phyloP scores from a whole-genome alignment of 257 asterid genomes.

The Nicotiana undulata region DNA sequence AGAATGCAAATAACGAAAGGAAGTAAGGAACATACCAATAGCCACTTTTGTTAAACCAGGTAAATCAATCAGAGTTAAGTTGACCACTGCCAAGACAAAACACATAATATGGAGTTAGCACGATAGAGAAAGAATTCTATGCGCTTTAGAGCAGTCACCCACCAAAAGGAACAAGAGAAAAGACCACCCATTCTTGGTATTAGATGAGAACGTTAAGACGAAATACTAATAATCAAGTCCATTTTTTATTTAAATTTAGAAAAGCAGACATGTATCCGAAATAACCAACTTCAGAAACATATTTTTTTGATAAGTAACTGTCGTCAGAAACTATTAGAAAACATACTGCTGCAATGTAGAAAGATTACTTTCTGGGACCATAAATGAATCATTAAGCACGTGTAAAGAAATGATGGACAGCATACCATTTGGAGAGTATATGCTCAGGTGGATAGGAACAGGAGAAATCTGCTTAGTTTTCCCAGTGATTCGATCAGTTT shows the following conservation, averaged over 20 bases:
- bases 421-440: conserved; percentile 83
- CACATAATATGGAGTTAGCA: conserved; percentile 3
- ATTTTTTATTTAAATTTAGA: neutral
- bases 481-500: conserved; percentile 90
- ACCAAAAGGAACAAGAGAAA: neutral
- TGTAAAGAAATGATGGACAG: neutral
- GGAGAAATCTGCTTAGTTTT: conserved; percentile 83
- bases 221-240: neutral
- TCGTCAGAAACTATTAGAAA: neutral
- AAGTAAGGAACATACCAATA: conserved; percentile 51
- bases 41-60: conserved; percentile 98
- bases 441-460: conserved; percentile 91
- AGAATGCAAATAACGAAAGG: neutral
- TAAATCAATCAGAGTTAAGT: conserved; percentile 87
- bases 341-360: neutral
- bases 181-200: conserved; percentile 7
- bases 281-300: neutral
- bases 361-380: neutral
- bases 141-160: neutral
- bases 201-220: neutral
- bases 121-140: neutral
- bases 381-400: neutral
- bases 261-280: neutral
- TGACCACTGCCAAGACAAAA: conserved; percentile 62
- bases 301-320: neutral